phyloP scores from a whole-genome alignment of 1,284 basidiomycete genomes.

The Leccinum pachyderme region DNA sequence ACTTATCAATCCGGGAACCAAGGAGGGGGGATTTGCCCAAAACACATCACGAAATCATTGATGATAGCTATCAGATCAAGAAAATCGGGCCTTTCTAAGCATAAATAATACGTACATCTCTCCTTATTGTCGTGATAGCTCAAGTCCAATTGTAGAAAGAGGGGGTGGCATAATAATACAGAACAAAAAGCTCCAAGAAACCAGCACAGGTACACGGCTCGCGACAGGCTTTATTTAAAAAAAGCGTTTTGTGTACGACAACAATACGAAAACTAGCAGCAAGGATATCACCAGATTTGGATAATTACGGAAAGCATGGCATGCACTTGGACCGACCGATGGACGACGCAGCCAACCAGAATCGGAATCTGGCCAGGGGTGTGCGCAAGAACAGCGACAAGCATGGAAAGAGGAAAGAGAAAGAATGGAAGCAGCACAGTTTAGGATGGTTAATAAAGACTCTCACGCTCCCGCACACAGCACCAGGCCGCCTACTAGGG shows the following conservation, averaged over 20 bases:
- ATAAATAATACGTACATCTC: slow-evolving; percentile 24
- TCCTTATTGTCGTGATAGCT: neutral
- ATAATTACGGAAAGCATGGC: slow-evolving; percentile 17
- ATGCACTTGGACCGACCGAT: slow-evolving; percentile 3
- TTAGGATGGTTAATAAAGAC: neutral
- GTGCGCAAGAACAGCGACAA: slow-evolving; percentile 22
- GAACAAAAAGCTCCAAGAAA: slow-evolving; percentile 30
- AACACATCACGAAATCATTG: slow-evolving; percentile 25
- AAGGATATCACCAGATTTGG: slow-evolving; percentile 14
- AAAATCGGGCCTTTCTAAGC: slow-evolving; percentile 20
- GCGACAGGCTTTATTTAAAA: slow-evolving; percentile 11
- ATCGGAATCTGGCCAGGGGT: slow-evolving; percentile 12
- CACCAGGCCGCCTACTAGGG: slow-evolving; percentile 19
- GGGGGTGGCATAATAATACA: slow-evolving; percentile 25
- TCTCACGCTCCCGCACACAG: slow-evolving; percentile 7
- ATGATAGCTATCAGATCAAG: slow-evolving; percentile 26
- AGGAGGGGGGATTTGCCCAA: slow-evolving; percentile 19
- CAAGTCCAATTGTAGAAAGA: slow-evolving; percentile 19
- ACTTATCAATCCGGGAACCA: slow-evolving; percentile 8
- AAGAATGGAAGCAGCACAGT: slow-evolving; percentile 8
- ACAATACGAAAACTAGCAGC: slow-evolving; percentile 21
- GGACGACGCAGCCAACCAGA: slow-evolving; percentile 10
- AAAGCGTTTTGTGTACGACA: slow-evolving; percentile 25
- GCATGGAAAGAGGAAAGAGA: slow-evolving; percentile 1
- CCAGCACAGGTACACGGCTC: slow-evolving; percentile 24